Evolutionary conservation across 208 protist species (phyloP).

Genomic region (Leishmania tarentolae): DNA sequence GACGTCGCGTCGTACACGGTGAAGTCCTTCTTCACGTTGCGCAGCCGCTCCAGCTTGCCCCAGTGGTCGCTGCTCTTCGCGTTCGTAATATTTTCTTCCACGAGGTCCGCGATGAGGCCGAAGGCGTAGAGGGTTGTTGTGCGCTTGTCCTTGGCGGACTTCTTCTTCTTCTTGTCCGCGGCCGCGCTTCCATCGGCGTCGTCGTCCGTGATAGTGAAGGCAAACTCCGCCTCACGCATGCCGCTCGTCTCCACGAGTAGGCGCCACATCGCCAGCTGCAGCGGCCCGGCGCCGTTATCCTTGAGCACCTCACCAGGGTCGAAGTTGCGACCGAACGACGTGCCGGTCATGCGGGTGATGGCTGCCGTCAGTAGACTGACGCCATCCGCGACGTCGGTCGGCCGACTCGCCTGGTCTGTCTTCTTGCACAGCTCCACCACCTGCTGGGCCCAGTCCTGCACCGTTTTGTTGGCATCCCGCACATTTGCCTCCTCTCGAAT

Average conservation of each 20-base stretch:
- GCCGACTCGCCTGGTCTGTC: slow-evolving; percentile 41
- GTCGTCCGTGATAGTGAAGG: slow-evolving; percentile 50
- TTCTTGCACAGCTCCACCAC: slow-evolving; percentile 56
- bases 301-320: slow-evolving; percentile 58
- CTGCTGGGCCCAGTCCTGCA: slow-evolving; percentile 48
- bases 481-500: slow-evolving; percentile 78
- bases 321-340: slow-evolving; percentile 56
- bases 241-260: slow-evolving; percentile 66
- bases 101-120: slow-evolving; percentile 40
- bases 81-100: slow-evolving; percentile 43
- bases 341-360: slow-evolving; percentile 39
- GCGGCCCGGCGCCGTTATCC: slow-evolving; percentile 31
- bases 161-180: slow-evolving; percentile 24
- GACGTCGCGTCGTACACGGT: slow-evolving; percentile 51
- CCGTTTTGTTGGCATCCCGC: slow-evolving; percentile 51
- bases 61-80: slow-evolving; percentile 36
- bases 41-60: slow-evolving; percentile 67
- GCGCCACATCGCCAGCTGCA: slow-evolving; percentile 78
- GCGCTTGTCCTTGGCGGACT: slow-evolving; percentile 34
- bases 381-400: slow-evolving; percentile 43
- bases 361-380: slow-evolving; percentile 32
- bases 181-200: slow-evolving; percentile 13
- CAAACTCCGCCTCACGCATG: slow-evolving; percentile 77
- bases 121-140: slow-evolving; percentile 39
- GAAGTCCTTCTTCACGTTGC: slow-evolving; percentile 46